A percentile compares a stretch with the other conserved stretches of the same genome.
phyloP scores from a whole-genome alignment of 768 basidiomycete species.

The Scleroderma citrinum region DNA sequence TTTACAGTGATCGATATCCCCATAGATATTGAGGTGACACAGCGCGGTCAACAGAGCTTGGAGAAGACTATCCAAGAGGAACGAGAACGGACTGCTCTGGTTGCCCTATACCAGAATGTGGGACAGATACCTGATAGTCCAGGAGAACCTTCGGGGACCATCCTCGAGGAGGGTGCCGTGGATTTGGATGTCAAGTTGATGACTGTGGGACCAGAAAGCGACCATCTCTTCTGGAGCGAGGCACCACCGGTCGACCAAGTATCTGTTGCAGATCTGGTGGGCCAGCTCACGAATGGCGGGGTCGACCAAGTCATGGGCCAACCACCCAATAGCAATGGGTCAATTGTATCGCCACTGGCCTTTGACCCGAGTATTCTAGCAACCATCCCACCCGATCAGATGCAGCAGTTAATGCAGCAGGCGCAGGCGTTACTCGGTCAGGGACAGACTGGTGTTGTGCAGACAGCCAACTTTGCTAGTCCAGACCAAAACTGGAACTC shows the following conservation, averaged over 20 bases:
- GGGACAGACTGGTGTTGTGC: slow-evolving; percentile 25
- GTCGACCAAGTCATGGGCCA: slow-evolving; percentile 36
- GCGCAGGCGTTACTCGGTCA: slow-evolving; percentile 30
- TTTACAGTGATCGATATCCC: slow-evolving; percentile 58
- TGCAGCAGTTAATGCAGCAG: slow-evolving; percentile 55
- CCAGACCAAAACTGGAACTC: slow-evolving; percentile 37
- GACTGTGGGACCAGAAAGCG: slow-evolving; percentile 64
- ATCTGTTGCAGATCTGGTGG: slow-evolving; percentile 67
- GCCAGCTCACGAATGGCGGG: slow-evolving; percentile 49
- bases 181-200: slow-evolving; percentile 59
- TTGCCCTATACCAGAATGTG: slow-evolving; percentile 65
- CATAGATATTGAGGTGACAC: slow-evolving; percentile 43
- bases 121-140: slow-evolving; percentile 76
- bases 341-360: slow-evolving; percentile 29
- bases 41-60: slow-evolving; percentile 60
- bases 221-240: slow-evolving; percentile 59
- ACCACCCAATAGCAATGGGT: slow-evolving; percentile 24
- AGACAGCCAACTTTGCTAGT: slow-evolving; percentile 30
- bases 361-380: slow-evolving; percentile 40
- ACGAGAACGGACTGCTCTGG: slow-evolving; percentile 71
- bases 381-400: slow-evolving; percentile 49
- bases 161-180: slow-evolving; percentile 58
- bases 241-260: slow-evolving; percentile 25
- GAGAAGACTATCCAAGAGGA: slow-evolving; percentile 70
- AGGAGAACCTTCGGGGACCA: slow-evolving; percentile 54